Conservation (phyloP, 108 stramenopile species). For the Heterococcus sp. region DNA sequence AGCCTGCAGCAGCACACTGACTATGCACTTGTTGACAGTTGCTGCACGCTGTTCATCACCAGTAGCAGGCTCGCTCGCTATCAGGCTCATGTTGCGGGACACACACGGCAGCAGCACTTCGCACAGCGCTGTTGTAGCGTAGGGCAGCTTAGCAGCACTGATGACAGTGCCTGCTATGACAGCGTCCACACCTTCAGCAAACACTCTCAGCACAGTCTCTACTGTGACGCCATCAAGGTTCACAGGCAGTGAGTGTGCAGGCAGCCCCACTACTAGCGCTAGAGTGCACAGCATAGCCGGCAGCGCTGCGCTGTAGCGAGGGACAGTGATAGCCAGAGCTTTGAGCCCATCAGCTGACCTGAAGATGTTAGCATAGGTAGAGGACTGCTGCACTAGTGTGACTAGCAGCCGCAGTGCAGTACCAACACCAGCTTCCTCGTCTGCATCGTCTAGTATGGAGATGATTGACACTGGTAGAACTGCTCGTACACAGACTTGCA, state of each 20-base stretch:
- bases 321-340: slow-evolving; percentile 33
- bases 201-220: slow-evolving; percentile 7
- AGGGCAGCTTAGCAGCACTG: neutral
- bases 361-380: slow-evolving; percentile 15
- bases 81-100: neutral
- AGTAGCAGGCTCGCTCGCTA: neutral
- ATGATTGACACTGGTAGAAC: neutral
- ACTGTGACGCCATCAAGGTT: slow-evolving; percentile 22
- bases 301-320: slow-evolving; percentile 27
- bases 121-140: neutral
- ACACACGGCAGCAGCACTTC: neutral
- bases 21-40: neutral
- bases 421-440: slow-evolving; percentile 24
- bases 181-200: neutral
- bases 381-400: slow-evolving; percentile 23
- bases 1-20: neutral
- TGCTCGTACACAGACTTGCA: neutral
- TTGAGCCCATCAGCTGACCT: neutral
- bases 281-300: slow-evolving; percentile 30
- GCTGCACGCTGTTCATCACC: neutral
- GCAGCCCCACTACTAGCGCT: slow-evolving; percentile 30
- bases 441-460: neutral
- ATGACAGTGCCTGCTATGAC: neutral
- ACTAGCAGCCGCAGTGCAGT: slow-evolving; percentile 31
- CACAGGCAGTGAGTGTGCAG: slow-evolving; percentile 23